Evolutionary conservation across 768 basidiomycete genomes (phyloP), one percentile per base, ranked within the genome.

Genomic region (Omphalotus guepiniiformis): DNA sequence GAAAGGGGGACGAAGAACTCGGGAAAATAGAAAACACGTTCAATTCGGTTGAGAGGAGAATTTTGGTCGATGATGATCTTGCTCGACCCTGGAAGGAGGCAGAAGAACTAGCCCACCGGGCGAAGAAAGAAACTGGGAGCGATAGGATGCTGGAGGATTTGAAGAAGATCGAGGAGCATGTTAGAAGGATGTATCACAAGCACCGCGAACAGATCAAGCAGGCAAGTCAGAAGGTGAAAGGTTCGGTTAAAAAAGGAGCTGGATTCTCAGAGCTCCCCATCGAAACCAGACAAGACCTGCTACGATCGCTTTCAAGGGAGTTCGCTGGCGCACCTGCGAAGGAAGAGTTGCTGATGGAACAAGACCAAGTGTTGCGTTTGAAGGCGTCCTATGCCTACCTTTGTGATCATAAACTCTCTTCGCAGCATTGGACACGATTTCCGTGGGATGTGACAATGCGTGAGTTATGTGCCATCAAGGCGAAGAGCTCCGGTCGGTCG

Each of bases 311-410:
- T 22, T 80, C 82, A 3, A 62, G 58, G 42, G 48, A 64, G 35
- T 82, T 81, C 53, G 63, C 65, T 5, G 53, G 59, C 21, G 55
- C 26, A 15, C 62, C 65, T 27, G 38, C 45, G 8, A 50, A 55
- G 12, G 53, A 21, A 19, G 55, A 55, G 44, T 52, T 66, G 52
- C 53, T 59, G 46, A 66, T 69, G 42, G 52, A 67, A 9, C 55
- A 61, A 15, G 58, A 64, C 26, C 60, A 67, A 21, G 48, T 75
- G 3, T 53, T 57, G 12, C 58, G 65, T 2, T 48, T 80, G 39
- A 71, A 70, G 51, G 81, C 81, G 2, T 82, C 82, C 12, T 83
- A 74, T 54, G 80, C 79, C 1, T 83, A 82, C 55, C 32, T 58
- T 8, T 66, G 66, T 42, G 72, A 73, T 45, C 58, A 39, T 21